Evolutionary conservation across 1,139 yeast genomes (phyloP), one percentile per base, ranked within the genome.

Genomic region (Candida gigantensis): DNA sequence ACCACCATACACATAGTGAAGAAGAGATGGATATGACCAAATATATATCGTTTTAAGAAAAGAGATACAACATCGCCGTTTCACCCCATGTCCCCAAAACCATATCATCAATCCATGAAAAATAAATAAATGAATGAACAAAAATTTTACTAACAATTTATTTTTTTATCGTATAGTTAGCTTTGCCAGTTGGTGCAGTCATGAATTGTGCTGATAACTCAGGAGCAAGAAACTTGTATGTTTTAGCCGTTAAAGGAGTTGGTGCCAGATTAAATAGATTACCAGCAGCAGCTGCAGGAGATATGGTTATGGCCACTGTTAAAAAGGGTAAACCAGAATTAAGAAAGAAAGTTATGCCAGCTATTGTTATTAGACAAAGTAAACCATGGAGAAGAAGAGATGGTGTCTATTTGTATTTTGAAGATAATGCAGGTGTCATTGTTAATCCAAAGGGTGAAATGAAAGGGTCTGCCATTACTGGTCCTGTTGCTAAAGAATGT

Each of bases 311-410:
- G 95, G 98, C 98, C 65, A 94, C 99, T 64, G 99, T 94, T 72
- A 94, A 92, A 87, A 94, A 94, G 83, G 99, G 99, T 87, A 94
- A 94, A 90, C 99, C 99, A 72, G 99, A 94, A 79, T 89, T 94
- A 76, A 90, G 99, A 85, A 94, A 94, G 96, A 94, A 94, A 84
- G 97, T 94, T 59, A 90, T 94, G 97, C 98, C 97, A 74, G 98
- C 98, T 65, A 89, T 94, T 61, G 97, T 94, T 65, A 87, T 94
- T 59, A 92, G 99, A 81, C 99, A 94, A 81, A 78, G 98, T 58
- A 92, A 92, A 83, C 94, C 99, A 62, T 94, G 99, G 99, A 90
- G 99, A 90, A 88, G 99, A 86, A 89, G 84, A 84, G 99, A 94
- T 69, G 99, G 99, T 86, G 87, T 89, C 65, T 94, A 74, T 89